Base-by-base conservation (phyloP, 1,284 basidiomycete species). In the Trametes polyzona region DNA sequence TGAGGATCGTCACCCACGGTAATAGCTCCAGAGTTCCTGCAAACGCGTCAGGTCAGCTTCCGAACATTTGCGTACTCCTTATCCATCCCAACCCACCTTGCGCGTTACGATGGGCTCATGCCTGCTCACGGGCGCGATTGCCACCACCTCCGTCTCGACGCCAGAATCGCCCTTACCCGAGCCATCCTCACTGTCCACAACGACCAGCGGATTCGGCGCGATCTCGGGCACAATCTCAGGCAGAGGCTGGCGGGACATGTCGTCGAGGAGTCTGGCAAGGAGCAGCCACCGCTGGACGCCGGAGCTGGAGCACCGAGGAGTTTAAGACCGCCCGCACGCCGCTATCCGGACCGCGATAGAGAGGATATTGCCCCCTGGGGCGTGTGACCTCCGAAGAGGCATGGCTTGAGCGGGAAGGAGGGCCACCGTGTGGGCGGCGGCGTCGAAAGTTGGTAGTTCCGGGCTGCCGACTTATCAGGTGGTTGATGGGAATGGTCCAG, bases 21-120 rank as follows among this genome's bases (percentile, higher is more conserved):
- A 90, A 64, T 89, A 90, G 54, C 82, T 83, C 88, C 88, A 90
- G 6, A 90, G 74, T 67, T 90, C 88, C 71, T 72, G 27, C 3
- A 32, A 5, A 16, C 16, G 16, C 19, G 26, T 33, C 16, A 24
- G 14, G n/a, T 9, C n/a, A 16, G n/a, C 3, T 14, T 2, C n/a
- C 11, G 3, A 23, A 4, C 12, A 12, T 9, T 26, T 6, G n/a
- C 2, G n/a, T n/a, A n/a, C n/a, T n/a, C n/a, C n/a, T n/a, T n/a
- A n/a, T n/a, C n/a, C n/a, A n/a, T n/a, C n/a, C n/a, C n/a, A n/a
- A 60, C 69, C 26, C 33, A 70, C 71, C 68, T 58, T 71, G 14
- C 71, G 62, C 37, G 69, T 71, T 17, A 72, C 71, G 4, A 71
- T 52, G 32, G 71, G 71, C 44, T 72, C 71, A 19, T 66, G 63